Conservation (phyloP, 2,329 filamentous ascomycete species). For the Neopestalotiopsis clavispora region DNA sequence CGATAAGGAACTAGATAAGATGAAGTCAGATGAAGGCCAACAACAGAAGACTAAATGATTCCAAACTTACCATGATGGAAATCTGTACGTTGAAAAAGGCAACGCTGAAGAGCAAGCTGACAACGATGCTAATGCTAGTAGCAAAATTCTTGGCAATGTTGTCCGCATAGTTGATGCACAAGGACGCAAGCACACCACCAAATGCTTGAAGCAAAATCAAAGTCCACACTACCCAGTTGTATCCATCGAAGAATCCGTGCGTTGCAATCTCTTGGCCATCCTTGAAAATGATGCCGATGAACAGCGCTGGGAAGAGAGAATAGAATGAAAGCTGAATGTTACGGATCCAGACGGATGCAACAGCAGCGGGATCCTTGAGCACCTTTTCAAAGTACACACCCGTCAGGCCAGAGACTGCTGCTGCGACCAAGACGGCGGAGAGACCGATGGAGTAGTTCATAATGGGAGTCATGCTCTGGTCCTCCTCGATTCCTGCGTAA, state of each 20-base stretch:
- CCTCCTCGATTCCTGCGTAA: slow-evolving; percentile 83
- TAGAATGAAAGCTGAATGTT: slow-evolving; percentile 96
- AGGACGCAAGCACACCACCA: slow-evolving; percentile 82
- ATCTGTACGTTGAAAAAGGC: slow-evolving; percentile 83
- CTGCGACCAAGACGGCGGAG: slow-evolving; percentile 77
- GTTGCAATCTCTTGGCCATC: slow-evolving; percentile 84
- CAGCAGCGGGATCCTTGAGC: slow-evolving; percentile 78
- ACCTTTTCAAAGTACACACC: slow-evolving; percentile 92
- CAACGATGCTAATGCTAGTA: slow-evolving; percentile 86
- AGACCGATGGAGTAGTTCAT: slow-evolving; percentile 85
- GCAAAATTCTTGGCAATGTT: slow-evolving; percentile 95
- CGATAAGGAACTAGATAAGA: slow-evolving; percentile 73
- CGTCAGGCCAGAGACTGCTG: slow-evolving; percentile 80
- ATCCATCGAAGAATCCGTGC: slow-evolving; percentile 92
- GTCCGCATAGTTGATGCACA: slow-evolving; percentile 82
- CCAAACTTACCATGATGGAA: slow-evolving; percentile 69
- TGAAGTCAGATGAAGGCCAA: not conserved
- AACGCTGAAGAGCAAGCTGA: slow-evolving; percentile 85
- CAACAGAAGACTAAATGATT: not conserved
- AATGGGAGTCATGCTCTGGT: slow-evolving; percentile 54
- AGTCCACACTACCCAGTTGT: slow-evolving; percentile 90
- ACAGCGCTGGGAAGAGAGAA: slow-evolving; percentile 85
- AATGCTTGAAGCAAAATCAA: slow-evolving; percentile 82
- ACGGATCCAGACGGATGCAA: slow-evolving; percentile 86
- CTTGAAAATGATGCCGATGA: slow-evolving; percentile 84